Base-by-base conservation (phyloP, 768 basidiomycete species). In the Cyclocybe aegerita region DNA sequence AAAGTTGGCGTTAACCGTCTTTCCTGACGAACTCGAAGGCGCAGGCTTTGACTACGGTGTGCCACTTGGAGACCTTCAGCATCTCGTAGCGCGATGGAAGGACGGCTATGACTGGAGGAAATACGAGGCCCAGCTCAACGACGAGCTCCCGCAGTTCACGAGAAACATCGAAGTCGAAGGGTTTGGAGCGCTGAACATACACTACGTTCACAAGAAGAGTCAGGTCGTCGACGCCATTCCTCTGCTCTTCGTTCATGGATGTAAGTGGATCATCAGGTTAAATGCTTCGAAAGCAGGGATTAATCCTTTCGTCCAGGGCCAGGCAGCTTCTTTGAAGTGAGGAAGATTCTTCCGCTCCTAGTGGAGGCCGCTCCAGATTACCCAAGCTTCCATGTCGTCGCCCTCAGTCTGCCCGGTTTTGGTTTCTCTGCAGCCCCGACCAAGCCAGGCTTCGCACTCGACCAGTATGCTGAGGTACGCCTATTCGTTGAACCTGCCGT, bases 321-420 rank as follows among this genome's bases (percentile, higher is more conserved):
- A 0, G 83, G 83, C 43, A 71, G 75, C 46, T 82, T 83, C 60
- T 48, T 75, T 17, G 82, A 85, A 64, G 76, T 74, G 10, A 60
- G 65, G 42, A 85, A 83, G 65, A 64, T 85, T 3, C 63, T 86
- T 2, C 78, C 82, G 1, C 57, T 82, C 5, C 63, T 86, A 50
- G 70, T 75, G 0, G 61, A 67, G 10, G 61, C 65, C 0, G 69
- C 73, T 4, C 65, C 72, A 0, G 69, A 77, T 7, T 61, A 69
- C 42, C 82, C 81, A 1, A 79, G 73, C 49, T 85, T 86, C 60
- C 81, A 85, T 53, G 79, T 86, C 12, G 81, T 86, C 0, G 79
- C 77, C 0, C 53, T 76, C 17, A 79, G 82, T 55, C 57, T 85
- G 10, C 85, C 83, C 8, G 81, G 81, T 0, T 86, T 67, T 62